Base-by-base conservation (phyloP, 139 green algal species). In the Chlorella sorokiniana region DNA sequence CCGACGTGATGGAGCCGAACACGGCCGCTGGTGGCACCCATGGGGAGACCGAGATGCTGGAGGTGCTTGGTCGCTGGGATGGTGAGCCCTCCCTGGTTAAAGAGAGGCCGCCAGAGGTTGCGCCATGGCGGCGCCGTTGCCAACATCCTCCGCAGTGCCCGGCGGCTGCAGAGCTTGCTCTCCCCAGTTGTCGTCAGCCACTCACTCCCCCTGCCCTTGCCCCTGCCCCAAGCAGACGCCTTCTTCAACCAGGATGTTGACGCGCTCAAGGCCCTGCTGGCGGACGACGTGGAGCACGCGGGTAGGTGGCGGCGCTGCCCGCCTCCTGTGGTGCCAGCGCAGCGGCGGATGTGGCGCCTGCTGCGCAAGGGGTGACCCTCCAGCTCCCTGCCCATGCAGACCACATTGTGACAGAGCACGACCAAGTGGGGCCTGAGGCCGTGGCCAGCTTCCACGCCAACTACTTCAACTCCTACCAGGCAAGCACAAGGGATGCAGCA, bases 191-290 rank as follows among this genome's bases (percentile, higher is more conserved):
- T 27, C 23, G 22, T 27, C 4, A 35, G 23, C 65, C 45, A 20
- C 45, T 45, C 65, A 8, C 35, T 27, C 37, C 18, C 38, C 23
- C 67, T 65, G 27, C 35, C 18, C 51, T 33, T 48, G 8, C 8
- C 10, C 23, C 38, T 35, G n/a, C 76, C 23, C 25, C 0, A 44
- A 20, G 61, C 64, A 72, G 61, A 82, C 25, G 77, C 77, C 2
- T 51, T 52, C 27, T 76, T 75, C 44, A 82, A 82, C 44, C 63
- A 74, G 25, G 77, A 82, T 69, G 64, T 45, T 11, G 64, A 76
- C 0, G 77, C 23, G 27, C 18, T 82, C 2, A 67, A 63, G 44
- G 51, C 23, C 31, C 45, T 82, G 33, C 44, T 82, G 25, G 63
- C 77, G 7, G 61, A 54, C 1, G 44, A 82, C 33, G 77, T 72